Conservation (phyloP, 1,139 yeast species). For the Yamadazyma diddensiae region DNA sequence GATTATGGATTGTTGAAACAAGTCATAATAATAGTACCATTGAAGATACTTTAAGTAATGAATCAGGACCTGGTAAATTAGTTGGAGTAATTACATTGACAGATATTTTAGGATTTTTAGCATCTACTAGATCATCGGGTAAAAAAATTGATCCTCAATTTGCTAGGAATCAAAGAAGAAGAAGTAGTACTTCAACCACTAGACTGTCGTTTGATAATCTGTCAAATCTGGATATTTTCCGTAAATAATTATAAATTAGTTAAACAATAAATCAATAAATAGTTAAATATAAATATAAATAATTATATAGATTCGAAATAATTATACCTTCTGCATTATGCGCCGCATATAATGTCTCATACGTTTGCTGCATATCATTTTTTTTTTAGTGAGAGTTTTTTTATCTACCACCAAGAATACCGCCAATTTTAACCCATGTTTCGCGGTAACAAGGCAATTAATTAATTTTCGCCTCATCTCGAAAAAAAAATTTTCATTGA, state of each 20-base stretch:
- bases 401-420: not conserved
- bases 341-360: no score
- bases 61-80: constrained; percentile 62
- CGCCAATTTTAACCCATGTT: not conserved
- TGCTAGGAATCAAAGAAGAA: constrained; percentile 86
- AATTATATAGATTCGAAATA: no score
- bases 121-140: constrained; percentile 58
- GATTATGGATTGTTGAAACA: constrained; percentile 88
- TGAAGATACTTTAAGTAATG: constrained; percentile 17
- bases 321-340: no score
- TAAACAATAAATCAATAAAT: not conserved
- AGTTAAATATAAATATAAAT: not conserved
- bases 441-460: not conserved
- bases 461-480: constrained; percentile 4
- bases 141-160: constrained; percentile 71
- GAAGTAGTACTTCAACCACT: constrained; percentile 52
- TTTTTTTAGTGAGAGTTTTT: not conserved
- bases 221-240: constrained; percentile 13
- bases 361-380: no score
- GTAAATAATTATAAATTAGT: constrained; percentile 20
- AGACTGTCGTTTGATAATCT: constrained; percentile 34
- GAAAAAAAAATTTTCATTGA: constrained; percentile 8
- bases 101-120: constrained; percentile 79
- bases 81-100: constrained; percentile 90
- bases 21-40: constrained; percentile 15